Evolutionary conservation across 2,329 filamentous ascomycete genomes (phyloP).

Genomic region (Aspergillus melleus): DNA sequence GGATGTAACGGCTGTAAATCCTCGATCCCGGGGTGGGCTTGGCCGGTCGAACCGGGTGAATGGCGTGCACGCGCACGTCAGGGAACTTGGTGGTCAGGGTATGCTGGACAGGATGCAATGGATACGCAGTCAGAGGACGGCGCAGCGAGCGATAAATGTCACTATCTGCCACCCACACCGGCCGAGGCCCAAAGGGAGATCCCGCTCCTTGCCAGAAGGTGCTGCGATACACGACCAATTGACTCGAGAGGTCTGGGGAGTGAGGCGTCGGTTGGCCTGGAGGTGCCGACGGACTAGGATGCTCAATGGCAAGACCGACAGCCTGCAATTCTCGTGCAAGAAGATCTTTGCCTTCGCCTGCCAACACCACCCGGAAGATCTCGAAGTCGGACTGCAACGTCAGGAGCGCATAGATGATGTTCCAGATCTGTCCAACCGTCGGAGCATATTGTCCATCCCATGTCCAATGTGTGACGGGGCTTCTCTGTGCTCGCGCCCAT

Average conservation of each 20-base stretch:
- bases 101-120: conserved; percentile 32
- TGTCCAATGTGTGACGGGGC: conserved; percentile 29
- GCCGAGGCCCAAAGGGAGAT: conserved; percentile 64
- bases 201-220: conserved; percentile 70
- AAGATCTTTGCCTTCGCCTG: conserved; percentile 26
- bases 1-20: conserved; percentile 76
- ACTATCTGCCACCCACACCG: conserved; percentile 58
- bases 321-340: conserved; percentile 31
- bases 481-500: conserved; percentile 36
- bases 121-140: conserved; percentile 25
- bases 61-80: conserved; percentile 55
- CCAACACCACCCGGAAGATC: conserved; percentile 33
- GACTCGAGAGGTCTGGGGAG: conserved; percentile 35
- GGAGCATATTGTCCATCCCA: conserved; percentile 32
- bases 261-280: conserved; percentile 38
- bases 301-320: conserved; percentile 45
- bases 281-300: conserved; percentile 42
- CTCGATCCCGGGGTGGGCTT: conserved; percentile 70
- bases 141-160: conserved; percentile 25
- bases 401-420: conserved; percentile 37
- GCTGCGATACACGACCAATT: conserved; percentile 52
- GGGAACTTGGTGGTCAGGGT: conserved; percentile 51
- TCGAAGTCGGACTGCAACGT: conserved; percentile 32
- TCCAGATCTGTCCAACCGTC: conserved; percentile 39
- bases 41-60: conserved; percentile 68